phyloP scores from a whole-genome alignment of 495 filamentous ascomycete genomes.

The Thozetella sp. region DNA sequence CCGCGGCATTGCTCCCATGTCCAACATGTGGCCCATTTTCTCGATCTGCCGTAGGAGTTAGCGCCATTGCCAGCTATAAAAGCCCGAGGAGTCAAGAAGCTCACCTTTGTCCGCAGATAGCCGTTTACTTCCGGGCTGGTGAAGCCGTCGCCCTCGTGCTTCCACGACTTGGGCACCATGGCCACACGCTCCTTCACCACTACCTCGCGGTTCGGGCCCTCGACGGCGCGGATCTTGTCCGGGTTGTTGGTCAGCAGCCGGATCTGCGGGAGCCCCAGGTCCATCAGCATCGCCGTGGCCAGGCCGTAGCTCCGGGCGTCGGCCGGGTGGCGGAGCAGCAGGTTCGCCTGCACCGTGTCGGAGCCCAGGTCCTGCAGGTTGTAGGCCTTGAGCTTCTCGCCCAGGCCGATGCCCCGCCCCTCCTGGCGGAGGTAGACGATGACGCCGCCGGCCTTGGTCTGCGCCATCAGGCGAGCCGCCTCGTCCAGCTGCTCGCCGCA shows the following conservation, averaged over 20 bases:
- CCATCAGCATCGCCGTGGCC: constrained; percentile 89
- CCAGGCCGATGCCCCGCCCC: constrained; percentile 90
- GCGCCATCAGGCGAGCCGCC: constrained; percentile 89
- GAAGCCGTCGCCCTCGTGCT: constrained; percentile 74
- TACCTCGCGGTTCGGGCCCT: constrained; percentile 86
- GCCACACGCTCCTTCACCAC: constrained; percentile 86
- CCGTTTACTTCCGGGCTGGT: constrained; percentile 86
- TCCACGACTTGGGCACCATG: constrained; percentile 97
- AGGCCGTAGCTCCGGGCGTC: constrained; percentile 94
- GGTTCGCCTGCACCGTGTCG: constrained; percentile 95
- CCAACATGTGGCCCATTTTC: constrained; percentile 43
- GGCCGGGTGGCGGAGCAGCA: constrained; percentile 88
- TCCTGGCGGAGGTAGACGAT: constrained; percentile 97
- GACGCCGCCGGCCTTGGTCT: constrained; percentile 78
- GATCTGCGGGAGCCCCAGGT: constrained; percentile 79
- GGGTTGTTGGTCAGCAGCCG: constrained; percentile 96
- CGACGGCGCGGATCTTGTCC: constrained; percentile 92
- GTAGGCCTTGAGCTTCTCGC: constrained; percentile 96
- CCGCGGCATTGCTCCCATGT: constrained; percentile 21
- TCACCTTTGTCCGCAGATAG: constrained; percentile 92
- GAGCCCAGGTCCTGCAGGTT: constrained; percentile 94
- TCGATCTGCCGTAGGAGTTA: constrained; percentile 33
- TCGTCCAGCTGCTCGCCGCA: constrained; percentile 98
- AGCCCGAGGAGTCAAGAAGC: constrained; percentile 18
- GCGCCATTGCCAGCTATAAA: constrained; percentile 12